These are phyloP conservation scores for Tricholoma saponaceum DNA, from an alignment of 768 basidiomycete genomes.

Conservation along the genomic window DNA sequence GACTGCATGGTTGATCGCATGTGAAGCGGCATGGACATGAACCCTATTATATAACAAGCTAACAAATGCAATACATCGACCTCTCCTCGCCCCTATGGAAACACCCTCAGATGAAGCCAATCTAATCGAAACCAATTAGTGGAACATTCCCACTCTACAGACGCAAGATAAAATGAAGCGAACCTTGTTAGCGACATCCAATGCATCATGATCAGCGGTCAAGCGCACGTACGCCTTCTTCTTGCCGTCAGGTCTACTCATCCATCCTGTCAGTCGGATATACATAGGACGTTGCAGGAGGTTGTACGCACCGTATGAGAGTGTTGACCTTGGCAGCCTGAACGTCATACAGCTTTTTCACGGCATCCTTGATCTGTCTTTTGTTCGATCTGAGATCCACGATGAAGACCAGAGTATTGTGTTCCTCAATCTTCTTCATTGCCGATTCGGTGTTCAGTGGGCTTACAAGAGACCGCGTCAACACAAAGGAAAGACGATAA, in stretches of 20 bases:
- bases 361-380: constrained; percentile 98
- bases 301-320: constrained; percentile 78
- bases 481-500: not conserved
- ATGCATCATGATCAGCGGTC: constrained; percentile 91
- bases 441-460: constrained; percentile 94
- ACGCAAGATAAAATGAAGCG: constrained; percentile 5
- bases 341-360: constrained; percentile 99
- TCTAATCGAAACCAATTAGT: constrained; percentile 38
- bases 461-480: constrained; percentile 35
- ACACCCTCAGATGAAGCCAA: constrained; percentile 81
- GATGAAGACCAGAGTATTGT: constrained; percentile 98
- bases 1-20: too few relatives aligned
- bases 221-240: constrained; percentile 99
- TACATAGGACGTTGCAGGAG: not conserved
- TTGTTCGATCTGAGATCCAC: constrained; percentile 96
- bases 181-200: constrained; percentile 98
- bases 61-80: too few relatives aligned
- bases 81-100: too few relatives aligned
- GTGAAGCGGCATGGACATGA: too few relatives aligned
- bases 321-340: constrained; percentile 97
- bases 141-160: not conserved
- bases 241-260: constrained; percentile 85
- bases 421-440: constrained; percentile 99
- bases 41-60: too few relatives aligned
- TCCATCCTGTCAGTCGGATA: not conserved